Conservation (phyloP, 371 early-diverging fungal species). For the Circinella umbellata region DNA sequence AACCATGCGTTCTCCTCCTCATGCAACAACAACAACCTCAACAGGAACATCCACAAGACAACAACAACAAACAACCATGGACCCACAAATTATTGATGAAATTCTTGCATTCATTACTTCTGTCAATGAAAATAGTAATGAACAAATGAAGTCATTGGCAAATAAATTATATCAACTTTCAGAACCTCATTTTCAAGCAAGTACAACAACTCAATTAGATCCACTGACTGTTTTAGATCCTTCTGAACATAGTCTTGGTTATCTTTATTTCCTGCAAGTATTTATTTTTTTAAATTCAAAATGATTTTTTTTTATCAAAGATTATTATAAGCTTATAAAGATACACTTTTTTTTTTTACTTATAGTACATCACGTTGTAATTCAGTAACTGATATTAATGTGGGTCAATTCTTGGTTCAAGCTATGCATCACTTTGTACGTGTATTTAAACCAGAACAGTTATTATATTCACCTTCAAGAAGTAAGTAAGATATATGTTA, state of each 20-base stretch:
- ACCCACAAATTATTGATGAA: constrained; percentile 37
- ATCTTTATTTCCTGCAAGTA: constrained; percentile 65
- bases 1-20: too few relatives aligned
- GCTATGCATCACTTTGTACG: constrained; percentile 46
- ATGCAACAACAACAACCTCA: neutral
- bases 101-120: constrained; percentile 46
- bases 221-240: constrained; percentile 67
- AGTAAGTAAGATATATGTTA: constrained; percentile 33
- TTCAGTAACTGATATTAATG: constrained; percentile 24
- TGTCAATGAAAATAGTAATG: constrained; percentile 15
- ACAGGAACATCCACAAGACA: neutral
- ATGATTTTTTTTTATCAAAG: neutral
- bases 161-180: constrained; percentile 4
- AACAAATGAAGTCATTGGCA: constrained; percentile 5
- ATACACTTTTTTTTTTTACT: too few relatives aligned
- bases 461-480: constrained; percentile 43
- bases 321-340: too few relatives aligned
- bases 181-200: constrained; percentile 33
- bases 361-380: constrained; percentile 49
- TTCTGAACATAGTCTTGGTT: constrained; percentile 55
- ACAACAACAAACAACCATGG: neutral
- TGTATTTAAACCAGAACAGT: constrained; percentile 50
- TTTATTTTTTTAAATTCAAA: neutral
- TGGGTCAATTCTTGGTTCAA: constrained; percentile 36
- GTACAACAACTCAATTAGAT: constrained; percentile 50